Evolutionary conservation across 2,329 filamentous ascomycete species (phyloP).

Genomic region (Neonectria punicea): DNA sequence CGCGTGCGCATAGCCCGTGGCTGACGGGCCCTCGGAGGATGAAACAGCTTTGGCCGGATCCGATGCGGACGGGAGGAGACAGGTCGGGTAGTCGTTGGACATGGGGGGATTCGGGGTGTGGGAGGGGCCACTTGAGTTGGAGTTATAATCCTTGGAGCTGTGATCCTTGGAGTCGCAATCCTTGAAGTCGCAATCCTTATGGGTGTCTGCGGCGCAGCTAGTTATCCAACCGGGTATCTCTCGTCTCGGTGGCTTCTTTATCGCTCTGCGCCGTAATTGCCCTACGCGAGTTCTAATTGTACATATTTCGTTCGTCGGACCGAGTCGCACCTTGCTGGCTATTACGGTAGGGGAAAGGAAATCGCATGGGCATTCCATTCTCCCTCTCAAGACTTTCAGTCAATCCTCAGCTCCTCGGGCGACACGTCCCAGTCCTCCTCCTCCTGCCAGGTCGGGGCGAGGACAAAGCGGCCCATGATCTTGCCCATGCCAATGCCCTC

Average conservation of each 20-base stretch:
- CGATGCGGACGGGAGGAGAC: constrained; percentile 2
- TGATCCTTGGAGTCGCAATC: background rate
- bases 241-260: constrained; percentile 12
- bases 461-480: constrained; percentile 70
- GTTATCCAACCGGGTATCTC: constrained; percentile 9
- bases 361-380: constrained; percentile 4
- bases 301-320: constrained; percentile 5
- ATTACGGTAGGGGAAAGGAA: background rate
- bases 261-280: background rate
- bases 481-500: constrained; percentile 70
- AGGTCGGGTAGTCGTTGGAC: background rate
- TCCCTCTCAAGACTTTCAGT: constrained; percentile 10
- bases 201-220: background rate
- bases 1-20: background rate
- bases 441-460: constrained; percentile 68
- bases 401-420: constrained; percentile 47
- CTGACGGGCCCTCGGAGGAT: constrained; percentile 7
- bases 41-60: constrained; percentile 14
- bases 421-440: constrained; percentile 65
- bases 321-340: background rate
- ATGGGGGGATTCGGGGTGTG: background rate
- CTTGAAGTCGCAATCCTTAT: background rate
- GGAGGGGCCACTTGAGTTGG: background rate
- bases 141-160: background rate
- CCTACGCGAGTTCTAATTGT: constrained; percentile 15